These are phyloP conservation scores for Domatiomyces globalis DNA, from an alignment of 2,329 filamentous ascomycete genomes.

Conservation along the genomic window DNA sequence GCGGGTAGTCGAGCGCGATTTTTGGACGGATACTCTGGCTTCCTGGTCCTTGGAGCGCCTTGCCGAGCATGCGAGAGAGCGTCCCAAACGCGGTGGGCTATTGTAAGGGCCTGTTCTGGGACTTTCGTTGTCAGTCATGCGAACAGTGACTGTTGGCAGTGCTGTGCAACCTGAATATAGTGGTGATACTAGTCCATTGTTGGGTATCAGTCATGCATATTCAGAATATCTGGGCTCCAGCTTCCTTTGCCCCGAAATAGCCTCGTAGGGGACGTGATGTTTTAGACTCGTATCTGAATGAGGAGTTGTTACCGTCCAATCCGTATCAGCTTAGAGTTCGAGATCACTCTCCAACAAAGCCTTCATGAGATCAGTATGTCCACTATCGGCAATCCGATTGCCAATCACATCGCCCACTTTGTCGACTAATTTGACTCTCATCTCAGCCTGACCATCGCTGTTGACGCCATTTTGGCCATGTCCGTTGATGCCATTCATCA, in stretches of 20 bases:
- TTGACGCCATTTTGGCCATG: conserved; percentile 23
- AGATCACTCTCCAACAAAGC: conserved; percentile 22
- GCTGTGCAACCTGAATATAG: no score
- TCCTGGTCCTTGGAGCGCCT: neutral
- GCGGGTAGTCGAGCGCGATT: no score
- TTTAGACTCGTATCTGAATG: no score
- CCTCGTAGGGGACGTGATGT: no score
- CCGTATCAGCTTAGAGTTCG: neutral
- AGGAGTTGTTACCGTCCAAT: neutral
- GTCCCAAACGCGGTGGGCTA: neutral
- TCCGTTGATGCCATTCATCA: conserved; percentile 25
- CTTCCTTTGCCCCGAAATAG: no score
- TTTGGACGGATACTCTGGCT: neutral
- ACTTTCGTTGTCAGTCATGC: no score
- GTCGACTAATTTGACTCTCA: conserved; percentile 30
- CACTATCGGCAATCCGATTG: conserved; percentile 27
- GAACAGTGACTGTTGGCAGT: no score
- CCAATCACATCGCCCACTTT: conserved; percentile 32
- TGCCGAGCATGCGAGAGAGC: neutral
- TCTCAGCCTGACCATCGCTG: conserved; percentile 12
- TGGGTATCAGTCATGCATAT: no score
- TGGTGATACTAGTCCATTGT: no score
- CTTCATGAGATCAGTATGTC: conserved; percentile 28
- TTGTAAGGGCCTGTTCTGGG: no score
- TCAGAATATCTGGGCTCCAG: no score